Conservation (phyloP, 805 yeast species). For the Candida endomychidarum region DNA sequence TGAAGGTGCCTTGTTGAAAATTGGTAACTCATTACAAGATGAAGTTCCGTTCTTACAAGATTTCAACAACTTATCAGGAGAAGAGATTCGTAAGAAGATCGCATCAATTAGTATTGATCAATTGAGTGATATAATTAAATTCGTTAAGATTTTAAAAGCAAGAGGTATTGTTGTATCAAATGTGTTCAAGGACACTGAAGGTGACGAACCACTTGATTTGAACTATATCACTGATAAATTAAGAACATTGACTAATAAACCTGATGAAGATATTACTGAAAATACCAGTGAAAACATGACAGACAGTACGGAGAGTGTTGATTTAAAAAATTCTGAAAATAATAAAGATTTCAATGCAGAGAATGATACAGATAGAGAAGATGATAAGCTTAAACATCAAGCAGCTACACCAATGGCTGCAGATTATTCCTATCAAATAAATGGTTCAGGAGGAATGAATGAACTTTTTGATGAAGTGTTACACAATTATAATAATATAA, state of each 20-base stretch:
- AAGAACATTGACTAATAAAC: conserved; percentile 4
- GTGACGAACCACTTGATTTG: conserved; percentile 14
- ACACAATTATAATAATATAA: conserved; percentile 11
- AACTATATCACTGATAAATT: conserved; percentile 19
- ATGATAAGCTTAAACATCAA: conserved; percentile 1
- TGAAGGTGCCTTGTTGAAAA: conserved; percentile 43
- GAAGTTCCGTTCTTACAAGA: conserved; percentile 7
- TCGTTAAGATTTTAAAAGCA: conserved; percentile 30
- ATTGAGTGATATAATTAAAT: conserved; percentile 33
- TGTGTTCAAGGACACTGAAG: conserved; percentile 17
- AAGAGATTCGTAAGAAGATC: conserved; percentile 37
- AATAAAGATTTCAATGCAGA: background rate
- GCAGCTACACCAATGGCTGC: conserved; percentile 9
- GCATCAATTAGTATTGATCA: conserved; percentile 31
- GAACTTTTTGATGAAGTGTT: conserved; percentile 26
- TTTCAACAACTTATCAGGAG: conserved; percentile 28
- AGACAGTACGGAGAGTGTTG: background rate
- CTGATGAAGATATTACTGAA: conserved; percentile 4
- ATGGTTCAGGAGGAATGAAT: conserved; percentile 14
- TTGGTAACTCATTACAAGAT: conserved; percentile 16
- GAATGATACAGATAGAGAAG: background rate
- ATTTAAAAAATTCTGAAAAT: background rate
- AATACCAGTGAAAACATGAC: background rate
- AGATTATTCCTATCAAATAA: conserved; percentile 1
- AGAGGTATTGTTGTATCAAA: conserved; percentile 32